These are phyloP conservation scores for Saksenaea oblongispora DNA, from an alignment of 371 early-diverging fungal species.

Conservation along the genomic window DNA sequence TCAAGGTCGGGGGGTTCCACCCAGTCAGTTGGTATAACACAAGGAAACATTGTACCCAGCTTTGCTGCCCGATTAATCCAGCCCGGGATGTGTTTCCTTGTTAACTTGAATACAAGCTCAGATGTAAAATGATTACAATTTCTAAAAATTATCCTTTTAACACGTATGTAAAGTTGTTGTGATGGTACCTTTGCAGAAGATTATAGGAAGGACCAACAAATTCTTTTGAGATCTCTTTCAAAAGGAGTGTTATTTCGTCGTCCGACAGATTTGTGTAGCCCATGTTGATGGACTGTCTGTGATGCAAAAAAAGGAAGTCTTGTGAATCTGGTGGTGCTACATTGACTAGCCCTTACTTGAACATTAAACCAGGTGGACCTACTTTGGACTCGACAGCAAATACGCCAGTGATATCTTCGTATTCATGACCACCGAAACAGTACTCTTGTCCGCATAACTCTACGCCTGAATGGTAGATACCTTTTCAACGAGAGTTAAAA, in stretches of 20 bases:
- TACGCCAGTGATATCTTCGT: constrained; percentile 60
- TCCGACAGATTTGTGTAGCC: constrained; percentile 46
- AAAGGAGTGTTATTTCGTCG: constrained; percentile 43
- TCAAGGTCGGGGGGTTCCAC: constrained; percentile 55
- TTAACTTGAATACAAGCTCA: constrained; percentile 42
- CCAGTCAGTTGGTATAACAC: constrained; percentile 61
- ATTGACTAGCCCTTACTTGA: constrained; percentile 48
- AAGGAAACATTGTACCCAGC: constrained; percentile 59
- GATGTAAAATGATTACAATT: constrained; percentile 64
- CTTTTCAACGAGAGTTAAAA: constrained; percentile 35
- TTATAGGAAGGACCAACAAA: constrained; percentile 55
- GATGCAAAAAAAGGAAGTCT: not conserved
- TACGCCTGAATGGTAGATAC: constrained; percentile 69
- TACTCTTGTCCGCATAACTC: constrained; percentile 64
- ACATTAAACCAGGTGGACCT: constrained; percentile 60
- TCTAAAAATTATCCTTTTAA: constrained; percentile 16
- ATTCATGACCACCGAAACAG: constrained; percentile 68
- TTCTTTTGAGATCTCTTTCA: constrained; percentile 49
- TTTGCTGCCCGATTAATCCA: constrained; percentile 65
- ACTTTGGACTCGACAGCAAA: constrained; percentile 60
- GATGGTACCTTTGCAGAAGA: constrained; percentile 43
- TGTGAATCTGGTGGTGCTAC: not conserved
- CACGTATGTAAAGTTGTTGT: not conserved
- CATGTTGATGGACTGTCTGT: constrained; percentile 52
- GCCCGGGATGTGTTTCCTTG: constrained; percentile 44